Evolutionary conservation across 1,284 basidiomycete species (phyloP), one percentile per base, ranked within the genome.

Genomic region (Boletellus deceptivus): DNA sequence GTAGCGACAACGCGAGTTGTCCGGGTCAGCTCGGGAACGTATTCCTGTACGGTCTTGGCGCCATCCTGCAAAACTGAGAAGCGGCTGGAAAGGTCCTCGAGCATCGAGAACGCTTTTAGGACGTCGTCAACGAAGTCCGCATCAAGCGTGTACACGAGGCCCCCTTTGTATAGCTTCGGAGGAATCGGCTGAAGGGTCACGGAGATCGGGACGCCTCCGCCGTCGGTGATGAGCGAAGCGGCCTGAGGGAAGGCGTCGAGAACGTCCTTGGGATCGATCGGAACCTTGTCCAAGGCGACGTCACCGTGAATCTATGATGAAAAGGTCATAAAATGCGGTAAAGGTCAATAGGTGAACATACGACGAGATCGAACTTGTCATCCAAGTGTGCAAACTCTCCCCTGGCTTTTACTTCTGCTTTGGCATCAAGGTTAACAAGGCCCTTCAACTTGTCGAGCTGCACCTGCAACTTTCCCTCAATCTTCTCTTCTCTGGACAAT

Each of bases 281-380:
- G 33, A 16, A 45, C 24, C 16, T 27, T 24, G 3, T 25, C 24
- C 24, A 45, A 13, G 5, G 33, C 14, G 24, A 45, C 33, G 25
- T 45, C 43, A 22, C 33, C n/a, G 13, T 45, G 22, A 6, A 25
- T 6, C 43, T 45, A 36, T 3, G 13, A 36, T 6, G 16, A 16
- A 13, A 25, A 24, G n/a, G 4, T 45, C 20, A 36, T 5, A 22
- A 13, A 33, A 13, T n/a, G 14, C 11, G 24, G 14, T 20, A 10
- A 17, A 6, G 3, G 10, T n/a, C n/a, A 24, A 2, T n/a, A 24
- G 14, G 9, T 6, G 34, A 22, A 25, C 43, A 7, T 36, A 45
- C 43, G 43, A 36, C 33, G 22, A 45, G 24, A 20, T 45, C 43
- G 8, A 45, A 45, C 33, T 36, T 45, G n/a, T n/a, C n/a, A n/a